Percentiles rank a stretch among this genome's conserved stretches.
These are phyloP conservation scores for Zoysia pacifica DNA, from an alignment of 176 grass and related monocot species.

Conservation along the genomic window DNA sequence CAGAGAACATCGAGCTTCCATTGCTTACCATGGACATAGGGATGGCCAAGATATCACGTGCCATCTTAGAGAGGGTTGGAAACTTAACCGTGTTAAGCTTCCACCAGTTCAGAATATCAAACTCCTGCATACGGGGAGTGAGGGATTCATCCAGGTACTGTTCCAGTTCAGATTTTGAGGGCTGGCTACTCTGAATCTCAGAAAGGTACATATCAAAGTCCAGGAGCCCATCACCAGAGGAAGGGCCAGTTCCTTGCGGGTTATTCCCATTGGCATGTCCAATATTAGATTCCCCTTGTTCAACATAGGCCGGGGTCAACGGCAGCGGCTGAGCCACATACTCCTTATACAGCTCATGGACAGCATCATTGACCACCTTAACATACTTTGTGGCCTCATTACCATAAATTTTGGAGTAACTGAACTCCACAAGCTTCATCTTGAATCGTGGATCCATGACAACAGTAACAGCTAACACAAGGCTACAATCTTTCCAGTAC, in stretches of 20 bases:
- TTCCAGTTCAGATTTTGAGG: conserved; percentile 68
- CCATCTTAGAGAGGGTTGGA: conserved; percentile 79
- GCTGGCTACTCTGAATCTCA: conserved; percentile 67
- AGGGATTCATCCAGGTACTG: conserved; percentile 84
- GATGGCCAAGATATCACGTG: conserved; percentile 71
- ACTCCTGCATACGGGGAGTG: conserved; percentile 68
- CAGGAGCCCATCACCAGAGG: conserved; percentile 50
- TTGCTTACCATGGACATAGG: conserved; percentile 72
- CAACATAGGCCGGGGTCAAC: conserved; percentile 52
- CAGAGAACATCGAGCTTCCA: conserved; percentile 59
- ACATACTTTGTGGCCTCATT: conserved; percentile 62
- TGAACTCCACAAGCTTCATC: conserved; percentile 90
- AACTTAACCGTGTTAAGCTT: conserved; percentile 80
- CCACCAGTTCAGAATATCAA: conserved; percentile 89
- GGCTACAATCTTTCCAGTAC: conserved; percentile 92
- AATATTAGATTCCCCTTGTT: conserved; percentile 51
- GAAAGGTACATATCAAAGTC: conserved; percentile 88
- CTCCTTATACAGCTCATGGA: conserved; percentile 75
- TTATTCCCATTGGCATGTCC: conserved; percentile 26
- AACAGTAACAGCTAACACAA: conserved; percentile 80
- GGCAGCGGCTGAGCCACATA: conserved; percentile 64
- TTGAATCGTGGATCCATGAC: conserved; percentile 97
- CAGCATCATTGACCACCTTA: conserved; percentile 69
- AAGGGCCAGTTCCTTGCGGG: conserved; percentile 18
- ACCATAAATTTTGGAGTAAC: conserved; percentile 89